Conservation (phyloP, 371 early-diverging fungal genomes). For the Mortierella sp. region DNA sequence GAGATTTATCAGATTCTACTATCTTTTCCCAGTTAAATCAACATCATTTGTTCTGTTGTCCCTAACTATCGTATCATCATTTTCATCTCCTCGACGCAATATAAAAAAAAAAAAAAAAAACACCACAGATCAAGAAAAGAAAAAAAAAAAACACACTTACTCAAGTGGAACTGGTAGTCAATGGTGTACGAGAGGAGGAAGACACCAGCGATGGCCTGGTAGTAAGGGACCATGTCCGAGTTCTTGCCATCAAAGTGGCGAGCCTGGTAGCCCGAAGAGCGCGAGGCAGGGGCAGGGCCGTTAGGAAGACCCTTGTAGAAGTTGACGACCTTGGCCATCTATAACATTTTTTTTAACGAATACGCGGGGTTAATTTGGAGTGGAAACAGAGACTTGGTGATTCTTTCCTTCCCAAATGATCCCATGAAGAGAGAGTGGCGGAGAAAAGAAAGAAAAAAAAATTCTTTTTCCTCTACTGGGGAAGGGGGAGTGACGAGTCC, state of each 20-base stretch:
- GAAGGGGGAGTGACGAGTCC: no score
- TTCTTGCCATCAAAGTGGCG: conserved; percentile 76
- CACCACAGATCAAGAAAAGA: neutral
- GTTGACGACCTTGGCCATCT: conserved; percentile 53
- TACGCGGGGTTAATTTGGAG: neutral
- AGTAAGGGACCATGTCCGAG: conserved; percentile 65
- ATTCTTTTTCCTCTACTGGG: neutral
- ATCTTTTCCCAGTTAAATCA: conserved; percentile 41
- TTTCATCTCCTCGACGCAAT: neutral
- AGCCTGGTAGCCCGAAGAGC: conserved; percentile 63
- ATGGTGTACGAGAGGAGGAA: conserved; percentile 65
- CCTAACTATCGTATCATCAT: conserved; percentile 37
- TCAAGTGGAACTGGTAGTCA: conserved; percentile 78
- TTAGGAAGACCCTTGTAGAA: conserved; percentile 51
- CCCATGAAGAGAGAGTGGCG: neutral
- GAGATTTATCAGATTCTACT: conserved; percentile 19
- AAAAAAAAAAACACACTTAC: conserved; percentile 54
- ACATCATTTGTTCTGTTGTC: conserved; percentile 36
- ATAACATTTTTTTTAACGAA: neutral
- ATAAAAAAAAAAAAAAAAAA: neutral
- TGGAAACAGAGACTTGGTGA: neutral
- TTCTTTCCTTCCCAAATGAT: no score
- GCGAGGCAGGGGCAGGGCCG: conserved; percentile 40
- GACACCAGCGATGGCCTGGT: conserved; percentile 66
- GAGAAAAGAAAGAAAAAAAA: neutral